A percentile compares a stretch with the other conserved stretches of the same genome.
These are phyloP conservation scores for Wilcoxina mikolae DNA, from an alignment of 495 filamentous ascomycete species.

Conservation along the genomic window DNA sequence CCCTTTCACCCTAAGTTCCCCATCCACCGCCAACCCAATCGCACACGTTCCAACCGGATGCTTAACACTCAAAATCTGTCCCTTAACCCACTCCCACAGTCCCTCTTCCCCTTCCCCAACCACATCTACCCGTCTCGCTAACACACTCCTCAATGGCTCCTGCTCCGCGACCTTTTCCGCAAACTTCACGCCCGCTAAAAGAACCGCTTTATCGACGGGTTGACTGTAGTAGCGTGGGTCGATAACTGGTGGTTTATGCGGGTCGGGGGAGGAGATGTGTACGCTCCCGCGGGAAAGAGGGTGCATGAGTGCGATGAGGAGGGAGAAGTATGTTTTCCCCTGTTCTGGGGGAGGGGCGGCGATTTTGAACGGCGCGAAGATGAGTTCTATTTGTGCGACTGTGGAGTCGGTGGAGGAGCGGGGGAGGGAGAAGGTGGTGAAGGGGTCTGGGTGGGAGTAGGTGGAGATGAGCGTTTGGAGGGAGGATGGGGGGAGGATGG, in stretches of 20 bases:
- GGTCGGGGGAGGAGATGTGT: conserved; percentile 14
- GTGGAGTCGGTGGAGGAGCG: background rate
- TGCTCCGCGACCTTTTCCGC: conserved; percentile 32
- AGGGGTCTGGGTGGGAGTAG: background rate
- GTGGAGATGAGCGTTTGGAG: background rate
- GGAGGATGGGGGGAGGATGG: background rate
- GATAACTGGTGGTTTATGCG: background rate
- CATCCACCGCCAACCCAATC: conserved; percentile 50
- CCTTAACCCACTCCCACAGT: conserved; percentile 36
- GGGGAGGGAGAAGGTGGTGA: background rate
- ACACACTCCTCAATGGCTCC: conserved; percentile 23
- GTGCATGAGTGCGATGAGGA: conserved; percentile 21
- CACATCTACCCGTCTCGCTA: background rate
- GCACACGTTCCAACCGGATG: conserved; percentile 48
- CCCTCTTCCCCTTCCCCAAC: conserved; percentile 37
- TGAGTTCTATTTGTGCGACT: background rate
- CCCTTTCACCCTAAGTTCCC: conserved; percentile 40
- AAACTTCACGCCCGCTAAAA: background rate
- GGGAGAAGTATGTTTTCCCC: conserved; percentile 21
- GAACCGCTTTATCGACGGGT: background rate
- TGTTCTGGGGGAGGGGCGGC: conserved; percentile 7
- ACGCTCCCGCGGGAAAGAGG: conserved; percentile 32
- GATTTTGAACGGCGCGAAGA: background rate
- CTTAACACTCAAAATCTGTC: conserved; percentile 33
- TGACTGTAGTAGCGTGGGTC: background rate